Percentiles rank a stretch among this genome's conserved stretches.
Evolutionary conservation across 1,139 yeast genomes (phyloP).

Genomic region (Yamadazyma blattariae): DNA sequence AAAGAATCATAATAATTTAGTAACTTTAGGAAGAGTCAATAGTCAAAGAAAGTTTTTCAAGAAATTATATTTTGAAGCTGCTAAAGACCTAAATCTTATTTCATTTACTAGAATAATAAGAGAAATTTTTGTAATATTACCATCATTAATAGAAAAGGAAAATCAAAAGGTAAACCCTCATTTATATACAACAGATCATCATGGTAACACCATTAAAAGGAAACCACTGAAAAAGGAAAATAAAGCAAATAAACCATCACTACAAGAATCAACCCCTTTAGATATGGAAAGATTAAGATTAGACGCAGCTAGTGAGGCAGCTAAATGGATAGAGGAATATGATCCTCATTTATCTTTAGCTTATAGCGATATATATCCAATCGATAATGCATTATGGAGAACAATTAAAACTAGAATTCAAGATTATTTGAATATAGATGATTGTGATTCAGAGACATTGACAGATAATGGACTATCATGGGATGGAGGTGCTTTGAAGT

Average conservation of each 20-base stretch:
- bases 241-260: conserved; percentile 8
- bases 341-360: conserved; percentile 75
- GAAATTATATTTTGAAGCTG: conserved; percentile 61
- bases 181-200: conserved; percentile 32
- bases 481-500: conserved; percentile 67
- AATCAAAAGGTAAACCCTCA: conserved; percentile 39
- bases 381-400: conserved; percentile 66
- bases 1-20: conserved; percentile 32
- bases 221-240: conserved; percentile 23
- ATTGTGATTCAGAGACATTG: conserved; percentile 39
- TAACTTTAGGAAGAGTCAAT: conserved; percentile 36
- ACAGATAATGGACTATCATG: conserved; percentile 45
- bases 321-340: conserved; percentile 60
- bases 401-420: conserved; percentile 68
- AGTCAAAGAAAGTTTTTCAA: conserved; percentile 51
- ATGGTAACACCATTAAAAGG: conserved; percentile 30
- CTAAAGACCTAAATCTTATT: conserved; percentile 53
- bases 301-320: conserved; percentile 37
- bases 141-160: conserved; percentile 35
- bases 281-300: conserved; percentile 25
- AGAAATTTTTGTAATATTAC: conserved; percentile 59
- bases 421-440: conserved; percentile 59
- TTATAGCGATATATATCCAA: conserved; percentile 64
- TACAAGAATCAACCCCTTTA: conserved; percentile 16
- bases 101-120: conserved; percentile 69